Conservation (phyloP, 768 basidiomycete genomes). For the Clavulina sp. region DNA sequence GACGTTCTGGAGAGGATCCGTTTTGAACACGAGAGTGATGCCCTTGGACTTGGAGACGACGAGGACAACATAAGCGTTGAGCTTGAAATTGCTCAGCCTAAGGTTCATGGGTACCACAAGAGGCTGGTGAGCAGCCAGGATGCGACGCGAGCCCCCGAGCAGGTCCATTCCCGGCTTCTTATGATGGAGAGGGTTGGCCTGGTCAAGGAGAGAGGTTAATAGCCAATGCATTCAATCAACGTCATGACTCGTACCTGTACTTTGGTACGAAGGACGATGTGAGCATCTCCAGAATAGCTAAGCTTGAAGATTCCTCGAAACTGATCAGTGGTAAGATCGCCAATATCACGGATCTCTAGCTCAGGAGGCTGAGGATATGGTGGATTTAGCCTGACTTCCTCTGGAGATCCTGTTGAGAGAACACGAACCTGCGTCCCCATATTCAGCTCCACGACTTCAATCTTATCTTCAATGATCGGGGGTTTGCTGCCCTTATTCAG, state of each 20-base stretch:
- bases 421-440: constrained; percentile 81
- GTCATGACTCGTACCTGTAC: constrained; percentile 48
- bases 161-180: constrained; percentile 82
- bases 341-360: constrained; percentile 91
- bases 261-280: constrained; percentile 72
- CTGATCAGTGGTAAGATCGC: constrained; percentile 86
- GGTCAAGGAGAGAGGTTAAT: background rate
- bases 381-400: too few species aligned
- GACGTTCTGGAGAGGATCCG: constrained; percentile 93
- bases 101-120: constrained; percentile 97
- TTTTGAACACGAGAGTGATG: constrained; percentile 98
- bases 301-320: constrained; percentile 94
- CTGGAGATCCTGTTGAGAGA: too few species aligned
- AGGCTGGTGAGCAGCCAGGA: constrained; percentile 87
- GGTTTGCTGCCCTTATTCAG: constrained; percentile 97
- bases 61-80: constrained; percentile 90
- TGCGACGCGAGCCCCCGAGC: constrained; percentile 65
- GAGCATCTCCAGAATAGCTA: constrained; percentile 87
- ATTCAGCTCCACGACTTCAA: constrained; percentile 95
- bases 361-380: constrained; percentile 46
- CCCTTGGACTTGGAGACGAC: constrained; percentile 96
- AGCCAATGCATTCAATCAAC: background rate
- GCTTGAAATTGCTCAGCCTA: constrained; percentile 84
- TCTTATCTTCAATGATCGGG: constrained; percentile 90
- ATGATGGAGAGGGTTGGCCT: constrained; percentile 88